phyloP scores from a whole-genome alignment of 2,329 filamentous ascomycete genomes.

The Neofusicoccum laricinum region DNA sequence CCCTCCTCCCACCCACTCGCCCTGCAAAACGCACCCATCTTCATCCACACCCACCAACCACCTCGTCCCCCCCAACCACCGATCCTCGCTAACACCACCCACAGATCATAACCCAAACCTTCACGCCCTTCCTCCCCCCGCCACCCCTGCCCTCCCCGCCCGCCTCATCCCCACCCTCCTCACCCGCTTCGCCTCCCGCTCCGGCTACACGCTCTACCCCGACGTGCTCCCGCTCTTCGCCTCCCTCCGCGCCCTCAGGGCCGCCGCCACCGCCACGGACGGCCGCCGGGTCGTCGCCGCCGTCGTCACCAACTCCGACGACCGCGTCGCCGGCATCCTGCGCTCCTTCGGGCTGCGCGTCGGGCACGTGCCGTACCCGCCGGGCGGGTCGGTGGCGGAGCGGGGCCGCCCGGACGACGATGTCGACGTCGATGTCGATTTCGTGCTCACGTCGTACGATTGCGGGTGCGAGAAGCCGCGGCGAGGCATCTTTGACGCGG shows the following conservation, averaged over 20 bases:
- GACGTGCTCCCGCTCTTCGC: conserved; percentile 48
- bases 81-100: too few species aligned
- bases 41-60: too few species aligned
- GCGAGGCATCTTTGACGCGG: conserved; percentile 54
- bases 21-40: too few species aligned
- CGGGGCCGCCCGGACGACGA: neutral
- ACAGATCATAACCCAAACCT: conserved; percentile 57
- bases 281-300: conserved; percentile 48
- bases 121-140: conserved; percentile 39
- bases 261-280: neutral
- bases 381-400: too few species aligned
- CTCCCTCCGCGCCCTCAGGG: conserved; percentile 32
- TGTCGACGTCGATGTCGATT: conserved; percentile 47
- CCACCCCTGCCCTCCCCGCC: neutral
- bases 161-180: conserved; percentile 50
- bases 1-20: too few species aligned
- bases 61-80: too few species aligned
- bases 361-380: conserved; percentile 17
- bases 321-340: conserved; percentile 55
- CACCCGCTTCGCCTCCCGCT: conserved; percentile 51
- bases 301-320: conserved; percentile 63
- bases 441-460: conserved; percentile 63
- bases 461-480: conserved; percentile 61
- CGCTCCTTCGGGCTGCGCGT: conserved; percentile 53
- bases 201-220: conserved; percentile 52